phyloP scores from a whole-genome alignment of 1,284 basidiomycete genomes.

The Trametes polyzona region DNA sequence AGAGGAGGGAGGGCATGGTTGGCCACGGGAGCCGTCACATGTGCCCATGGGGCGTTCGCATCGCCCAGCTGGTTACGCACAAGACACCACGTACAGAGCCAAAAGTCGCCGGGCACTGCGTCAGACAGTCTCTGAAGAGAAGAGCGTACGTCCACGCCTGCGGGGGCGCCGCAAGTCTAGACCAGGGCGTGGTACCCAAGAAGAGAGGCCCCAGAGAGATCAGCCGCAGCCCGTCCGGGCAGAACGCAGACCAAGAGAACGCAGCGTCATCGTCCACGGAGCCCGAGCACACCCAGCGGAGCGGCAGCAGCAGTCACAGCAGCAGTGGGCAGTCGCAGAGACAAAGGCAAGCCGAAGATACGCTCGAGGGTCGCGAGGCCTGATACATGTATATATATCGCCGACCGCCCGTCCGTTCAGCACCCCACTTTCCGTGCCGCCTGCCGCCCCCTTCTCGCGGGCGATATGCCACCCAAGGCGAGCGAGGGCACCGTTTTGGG shows the following conservation, averaged over 20 bases:
- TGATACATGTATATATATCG: neutral
- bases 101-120: too few relatives aligned
- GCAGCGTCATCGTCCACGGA: neutral
- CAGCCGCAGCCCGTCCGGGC: neutral
- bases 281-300: neutral
- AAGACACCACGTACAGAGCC: neutral
- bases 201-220: neutral
- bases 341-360: neutral
- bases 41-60: neutral
- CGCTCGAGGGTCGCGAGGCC: neutral
- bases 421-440: conserved; percentile 1
- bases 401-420: neutral
- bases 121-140: neutral
- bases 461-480: neutral
- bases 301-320: neutral
- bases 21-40: conserved; percentile 9
- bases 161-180: neutral
- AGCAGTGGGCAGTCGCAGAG: neutral
- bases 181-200: neutral
- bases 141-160: neutral
- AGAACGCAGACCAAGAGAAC: neutral
- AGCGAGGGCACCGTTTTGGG: conserved; percentile 5
- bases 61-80: neutral
- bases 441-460: neutral
- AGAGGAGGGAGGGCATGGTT: neutral